Evolutionary conservation across 208 protist genomes (phyloP).

Genomic region (Angomonas deanei): DNA sequence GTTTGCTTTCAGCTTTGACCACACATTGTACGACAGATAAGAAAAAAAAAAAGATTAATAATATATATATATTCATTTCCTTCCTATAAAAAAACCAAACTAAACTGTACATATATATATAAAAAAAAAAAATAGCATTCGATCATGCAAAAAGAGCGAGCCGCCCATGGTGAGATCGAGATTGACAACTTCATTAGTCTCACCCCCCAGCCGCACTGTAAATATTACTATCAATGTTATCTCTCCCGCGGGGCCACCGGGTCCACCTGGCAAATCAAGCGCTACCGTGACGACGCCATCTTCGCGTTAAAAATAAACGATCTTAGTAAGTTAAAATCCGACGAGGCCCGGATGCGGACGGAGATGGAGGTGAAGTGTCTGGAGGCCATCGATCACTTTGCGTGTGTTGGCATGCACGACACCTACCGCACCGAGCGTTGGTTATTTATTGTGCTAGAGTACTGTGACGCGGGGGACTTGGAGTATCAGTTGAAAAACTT

Average conservation of each 20-base stretch:
- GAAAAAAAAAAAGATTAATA: too few relatives aligned
- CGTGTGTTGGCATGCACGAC: constrained; percentile 26
- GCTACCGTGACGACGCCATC: constrained; percentile 6
- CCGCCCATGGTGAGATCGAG: background rate
- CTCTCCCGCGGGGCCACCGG: constrained; percentile 24
- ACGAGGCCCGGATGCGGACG: constrained; percentile 9
- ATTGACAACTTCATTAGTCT: background rate
- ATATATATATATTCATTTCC: background rate
- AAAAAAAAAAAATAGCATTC: background rate
- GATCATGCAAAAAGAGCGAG: background rate
- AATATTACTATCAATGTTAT: constrained; percentile 24
- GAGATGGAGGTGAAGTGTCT: constrained; percentile 33
- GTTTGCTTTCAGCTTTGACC: background rate
- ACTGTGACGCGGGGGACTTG: constrained; percentile 43
- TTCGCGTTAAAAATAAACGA: constrained; percentile 26
- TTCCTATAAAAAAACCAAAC: background rate
- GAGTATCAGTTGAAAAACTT: constrained; percentile 19
- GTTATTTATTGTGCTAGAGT: constrained; percentile 48
- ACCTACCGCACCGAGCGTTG: constrained; percentile 16
- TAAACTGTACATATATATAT: background rate
- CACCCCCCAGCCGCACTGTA: constrained; percentile 1
- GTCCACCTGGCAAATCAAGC: constrained; percentile 16
- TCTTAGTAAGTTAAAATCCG: background rate
- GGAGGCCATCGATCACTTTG: constrained; percentile 31
- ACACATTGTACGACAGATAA: too few relatives aligned